These are phyloP conservation scores for Psilocybe azurescens DNA, from an alignment of 768 basidiomycete species.

Conservation along the genomic window DNA sequence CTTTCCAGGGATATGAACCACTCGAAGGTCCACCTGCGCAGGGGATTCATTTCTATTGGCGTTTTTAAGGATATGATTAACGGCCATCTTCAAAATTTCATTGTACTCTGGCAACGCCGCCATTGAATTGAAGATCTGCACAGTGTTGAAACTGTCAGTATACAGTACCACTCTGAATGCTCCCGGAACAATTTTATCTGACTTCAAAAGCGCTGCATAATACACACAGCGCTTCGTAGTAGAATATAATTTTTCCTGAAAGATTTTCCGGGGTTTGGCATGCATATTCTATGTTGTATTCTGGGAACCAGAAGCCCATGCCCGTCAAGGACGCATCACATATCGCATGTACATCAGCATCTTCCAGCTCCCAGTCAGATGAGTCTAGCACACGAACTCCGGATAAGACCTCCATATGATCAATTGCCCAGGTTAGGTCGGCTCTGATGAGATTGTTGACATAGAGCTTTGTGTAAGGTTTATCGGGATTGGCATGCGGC, in stretches of 20 bases:
- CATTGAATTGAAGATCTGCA: constrained; percentile 33
- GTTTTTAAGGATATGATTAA: constrained; percentile 15
- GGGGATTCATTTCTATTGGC: too few species aligned
- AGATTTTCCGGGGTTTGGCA: neutral
- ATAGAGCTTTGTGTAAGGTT: constrained; percentile 19
- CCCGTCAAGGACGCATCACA: constrained; percentile 13
- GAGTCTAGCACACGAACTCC: neutral
- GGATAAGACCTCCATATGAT: neutral
- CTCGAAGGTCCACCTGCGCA: constrained; percentile 22
- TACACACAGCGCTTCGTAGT: constrained; percentile 11
- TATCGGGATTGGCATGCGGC: constrained; percentile 25
- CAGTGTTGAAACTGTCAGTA: constrained; percentile 34
- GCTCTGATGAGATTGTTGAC: constrained; percentile 29
- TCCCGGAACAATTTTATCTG: too few species aligned
- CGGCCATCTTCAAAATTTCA: constrained; percentile 24
- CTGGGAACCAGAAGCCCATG: constrained; percentile 28
- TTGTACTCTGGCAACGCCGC: constrained; percentile 28
- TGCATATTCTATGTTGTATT: constrained; percentile 21
- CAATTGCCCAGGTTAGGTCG: constrained; percentile 4
- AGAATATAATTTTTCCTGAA: constrained; percentile 1
- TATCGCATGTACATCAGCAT: constrained; percentile 8
- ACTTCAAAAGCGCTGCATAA: constrained; percentile 6
- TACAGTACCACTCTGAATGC: constrained; percentile 24
- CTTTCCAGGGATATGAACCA: constrained; percentile 26
- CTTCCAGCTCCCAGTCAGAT: constrained; percentile 5